Evolutionary conservation across 148 eudicot species (phyloP), one percentile per base, ranked within the genome.

Genomic region (Hydrangea macrophylla): DNA sequence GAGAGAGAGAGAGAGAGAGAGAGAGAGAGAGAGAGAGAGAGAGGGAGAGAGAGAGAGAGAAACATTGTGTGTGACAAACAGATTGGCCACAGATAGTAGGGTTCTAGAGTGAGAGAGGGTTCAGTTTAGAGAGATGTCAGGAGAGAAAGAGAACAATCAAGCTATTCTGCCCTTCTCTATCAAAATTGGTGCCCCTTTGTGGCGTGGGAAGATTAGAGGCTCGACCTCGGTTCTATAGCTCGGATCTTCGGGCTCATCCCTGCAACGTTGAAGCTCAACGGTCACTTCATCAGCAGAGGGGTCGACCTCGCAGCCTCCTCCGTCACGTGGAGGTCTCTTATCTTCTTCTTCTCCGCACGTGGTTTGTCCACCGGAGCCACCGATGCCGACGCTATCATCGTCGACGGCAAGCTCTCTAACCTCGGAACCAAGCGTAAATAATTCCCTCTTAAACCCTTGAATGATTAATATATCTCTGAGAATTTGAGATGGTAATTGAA

Each of bases 161-260:
- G 32, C 76, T 92, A 23, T 80, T 36, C 36, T 90, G 94, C 69
- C 98, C 94, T 23, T 61, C 79, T 26, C 20, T 77, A 3, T 76
- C 92, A 23, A 86, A 87, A 67, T 45, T 27, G 64, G 65, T 75
- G 10, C 61, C 75, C n/a, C 27, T 61, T 88, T 4, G 62, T 70
- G 28, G 85, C 81, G 2, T 78, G 71, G 70, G 98, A 84, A 20
- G 84, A 90, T 9, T 81, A 90, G 37, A 86, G 67, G 39, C 68
- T 92, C n/a, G 98, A 92, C 74, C 65, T 92, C 3, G 98, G 98
- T 20, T 60, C 74, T 7, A 85, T 92, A 10, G 78, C 98, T 42
- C 59, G 82, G 28, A 50, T 67, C 1, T 92, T 92, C 65, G 94
- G 96, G 36, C 62, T 92, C 30, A 86, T 87, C 60, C 90, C 96